These are phyloP conservation scores for Phylloporus sp. DNA, from an alignment of 768 basidiomycete species.

Conservation along the genomic window DNA sequence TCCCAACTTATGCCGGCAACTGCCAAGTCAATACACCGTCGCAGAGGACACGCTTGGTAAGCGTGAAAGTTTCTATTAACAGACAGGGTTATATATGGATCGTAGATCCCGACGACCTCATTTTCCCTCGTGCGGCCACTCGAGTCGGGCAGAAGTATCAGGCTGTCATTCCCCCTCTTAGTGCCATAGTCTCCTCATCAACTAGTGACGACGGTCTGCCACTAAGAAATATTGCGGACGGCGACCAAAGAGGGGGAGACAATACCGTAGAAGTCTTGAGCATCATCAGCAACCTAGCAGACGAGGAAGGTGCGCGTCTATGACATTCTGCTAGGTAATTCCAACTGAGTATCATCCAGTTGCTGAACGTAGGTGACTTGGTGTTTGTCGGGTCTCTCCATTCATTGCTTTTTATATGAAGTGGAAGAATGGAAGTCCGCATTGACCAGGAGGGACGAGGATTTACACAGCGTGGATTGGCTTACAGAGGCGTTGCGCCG, in stretches of 20 bases:
- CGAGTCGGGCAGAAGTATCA: conserved; percentile 89
- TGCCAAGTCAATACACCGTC: conserved; percentile 73
- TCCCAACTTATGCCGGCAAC: conserved; percentile 5
- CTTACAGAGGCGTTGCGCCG: conserved; percentile 70
- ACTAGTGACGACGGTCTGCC: background rate
- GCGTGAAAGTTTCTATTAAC: conserved; percentile 22
- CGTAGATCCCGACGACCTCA: conserved; percentile 91
- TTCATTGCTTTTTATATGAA: conserved; percentile 25
- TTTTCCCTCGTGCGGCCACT: conserved; percentile 90
- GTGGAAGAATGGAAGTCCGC: conserved; percentile 63
- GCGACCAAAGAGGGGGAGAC: conserved; percentile 63
- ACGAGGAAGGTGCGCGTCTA: conserved; percentile 56
- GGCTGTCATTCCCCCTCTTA: conserved; percentile 44
- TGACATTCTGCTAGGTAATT: conserved; percentile 15
- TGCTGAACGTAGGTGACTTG: conserved; percentile 46
- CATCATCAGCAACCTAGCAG: conserved; percentile 56
- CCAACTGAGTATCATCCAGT: conserved; percentile 36
- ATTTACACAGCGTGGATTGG: conserved; percentile 72
- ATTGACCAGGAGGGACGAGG: conserved; percentile 48
- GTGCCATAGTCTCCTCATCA: conserved; percentile 38
- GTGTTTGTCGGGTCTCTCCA: background rate
- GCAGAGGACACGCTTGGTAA: conserved; percentile 88
- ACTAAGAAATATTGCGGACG: conserved; percentile 13
- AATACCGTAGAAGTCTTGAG: conserved; percentile 70
- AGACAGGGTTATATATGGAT: conserved; percentile 26